Evolutionary conservation across 495 filamentous ascomycete species (phyloP).

Genomic region (Penicillium argentinense): DNA sequence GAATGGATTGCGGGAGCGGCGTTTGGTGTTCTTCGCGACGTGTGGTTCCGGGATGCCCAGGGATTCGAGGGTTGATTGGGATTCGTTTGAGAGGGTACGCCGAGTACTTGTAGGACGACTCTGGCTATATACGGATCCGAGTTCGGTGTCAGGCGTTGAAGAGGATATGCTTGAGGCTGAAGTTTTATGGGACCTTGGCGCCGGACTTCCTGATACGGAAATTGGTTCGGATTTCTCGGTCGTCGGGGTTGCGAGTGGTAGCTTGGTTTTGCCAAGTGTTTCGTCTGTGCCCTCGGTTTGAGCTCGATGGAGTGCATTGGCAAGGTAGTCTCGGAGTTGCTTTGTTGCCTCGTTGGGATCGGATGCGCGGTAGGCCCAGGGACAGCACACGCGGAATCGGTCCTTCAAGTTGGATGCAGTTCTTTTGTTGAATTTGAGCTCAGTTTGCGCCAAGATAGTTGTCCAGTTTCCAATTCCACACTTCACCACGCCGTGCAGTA

Average conservation of each 20-base stretch:
- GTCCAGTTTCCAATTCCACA: constrained; percentile 90
- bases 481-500: constrained; percentile 73
- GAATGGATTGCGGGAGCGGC: constrained; percentile 58
- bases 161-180: constrained; percentile 25
- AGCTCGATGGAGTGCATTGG: constrained; percentile 36
- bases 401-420: constrained; percentile 85
- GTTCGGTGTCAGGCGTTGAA: constrained; percentile 14
- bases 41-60: constrained; percentile 41
- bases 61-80: constrained; percentile 32
- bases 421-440: constrained; percentile 72
- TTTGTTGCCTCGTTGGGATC: constrained; percentile 51
- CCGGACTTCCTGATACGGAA: constrained; percentile 10
- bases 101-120: constrained; percentile 14
- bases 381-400: constrained; percentile 75
- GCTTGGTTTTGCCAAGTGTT: constrained; percentile 24
- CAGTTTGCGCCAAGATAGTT: constrained; percentile 71
- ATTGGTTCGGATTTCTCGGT: constrained; percentile 12
- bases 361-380: constrained; percentile 49
- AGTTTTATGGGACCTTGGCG: constrained; percentile 13
- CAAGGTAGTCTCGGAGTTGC: constrained; percentile 39
- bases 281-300: constrained; percentile 29
- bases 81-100: constrained; percentile 25
- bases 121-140: background rate
- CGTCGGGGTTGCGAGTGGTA: constrained; percentile 17
- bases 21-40: constrained; percentile 34